Evolutionary conservation across 2,329 filamentous ascomycete genomes (phyloP).

Genomic region (Leptosphaerulina australis): DNA sequence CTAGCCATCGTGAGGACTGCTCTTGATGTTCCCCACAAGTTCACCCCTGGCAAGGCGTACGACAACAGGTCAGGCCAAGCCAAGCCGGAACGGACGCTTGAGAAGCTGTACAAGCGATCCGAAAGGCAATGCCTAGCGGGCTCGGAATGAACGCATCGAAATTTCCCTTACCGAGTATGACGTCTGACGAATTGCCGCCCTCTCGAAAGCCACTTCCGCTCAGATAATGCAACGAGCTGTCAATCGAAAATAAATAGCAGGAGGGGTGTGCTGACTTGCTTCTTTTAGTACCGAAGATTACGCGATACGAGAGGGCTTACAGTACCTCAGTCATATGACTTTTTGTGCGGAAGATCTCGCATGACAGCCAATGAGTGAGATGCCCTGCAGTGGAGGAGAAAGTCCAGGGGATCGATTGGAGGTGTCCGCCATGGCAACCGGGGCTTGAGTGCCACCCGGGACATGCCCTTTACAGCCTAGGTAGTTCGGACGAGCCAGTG

Average conservation of each 20-base stretch:
- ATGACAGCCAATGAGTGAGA: constrained; percentile 24
- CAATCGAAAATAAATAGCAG: not conserved
- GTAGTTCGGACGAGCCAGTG: constrained; percentile 13
- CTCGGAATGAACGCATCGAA: constrained; percentile 4
- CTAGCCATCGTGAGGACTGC: not conserved
- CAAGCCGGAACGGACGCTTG: constrained; percentile 1
- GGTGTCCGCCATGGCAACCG: constrained; percentile 28
- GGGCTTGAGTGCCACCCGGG: constrained; percentile 31
- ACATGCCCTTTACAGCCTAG: constrained; percentile 11
- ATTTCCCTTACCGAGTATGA: constrained; percentile 6
- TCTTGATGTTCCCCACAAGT: constrained; percentile 3
- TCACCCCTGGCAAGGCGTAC: constrained; percentile 3
- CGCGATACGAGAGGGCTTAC: constrained; percentile 22
- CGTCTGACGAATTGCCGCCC: constrained; percentile 1
- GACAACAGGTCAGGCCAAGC: constrained; percentile 2
- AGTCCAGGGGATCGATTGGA: constrained; percentile 18
- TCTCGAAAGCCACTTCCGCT: not conserved
- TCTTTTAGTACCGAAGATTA: constrained; percentile 1
- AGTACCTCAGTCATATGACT: constrained; percentile 22
- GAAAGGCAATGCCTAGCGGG: constrained; percentile 3
- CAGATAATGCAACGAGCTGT: constrained; percentile 1
- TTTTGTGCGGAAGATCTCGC: not conserved
- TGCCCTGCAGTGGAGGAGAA: constrained; percentile 14
- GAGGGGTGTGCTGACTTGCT: not conserved
- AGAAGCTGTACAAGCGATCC: constrained; percentile 1